Conservation (phyloP, 1,284 basidiomycete species). For the Cryptococcus floricola region DNA sequence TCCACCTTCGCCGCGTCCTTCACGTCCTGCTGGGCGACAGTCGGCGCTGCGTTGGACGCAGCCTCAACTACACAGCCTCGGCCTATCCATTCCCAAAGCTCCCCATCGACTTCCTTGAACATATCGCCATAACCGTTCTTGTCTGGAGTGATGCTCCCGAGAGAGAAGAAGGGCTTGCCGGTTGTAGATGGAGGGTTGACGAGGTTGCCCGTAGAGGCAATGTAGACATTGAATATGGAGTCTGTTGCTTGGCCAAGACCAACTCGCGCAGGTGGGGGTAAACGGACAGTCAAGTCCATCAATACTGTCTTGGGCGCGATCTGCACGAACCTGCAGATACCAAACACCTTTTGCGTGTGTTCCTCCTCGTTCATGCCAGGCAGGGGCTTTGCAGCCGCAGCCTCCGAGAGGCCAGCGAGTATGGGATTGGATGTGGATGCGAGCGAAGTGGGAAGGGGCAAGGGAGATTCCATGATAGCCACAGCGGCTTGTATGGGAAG, state of each 20-base stretch:
- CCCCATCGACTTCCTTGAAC: slow-evolving; percentile 48
- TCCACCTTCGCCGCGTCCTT: slow-evolving; percentile 3
- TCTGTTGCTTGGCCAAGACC: slow-evolving; percentile 5
- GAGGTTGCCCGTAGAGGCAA: slow-evolving; percentile 47
- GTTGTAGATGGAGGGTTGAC: slow-evolving; percentile 46
- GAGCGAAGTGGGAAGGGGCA: slow-evolving; percentile 31
- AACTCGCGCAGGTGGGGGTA: slow-evolving; percentile 33
- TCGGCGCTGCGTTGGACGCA: slow-evolving; percentile 1
- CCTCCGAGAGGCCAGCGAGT: slow-evolving; percentile 13
- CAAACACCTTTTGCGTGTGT: slow-evolving; percentile 48
- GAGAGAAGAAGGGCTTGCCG: slow-evolving; percentile 30
- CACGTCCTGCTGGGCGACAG: background rate
- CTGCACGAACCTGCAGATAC: slow-evolving; percentile 50
- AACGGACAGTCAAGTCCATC: slow-evolving; percentile 48
- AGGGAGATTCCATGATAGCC: slow-evolving; percentile 49
- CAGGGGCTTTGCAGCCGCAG: slow-evolving; percentile 9
- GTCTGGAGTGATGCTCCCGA: slow-evolving; percentile 43
- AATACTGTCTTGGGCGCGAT: slow-evolving; percentile 45
- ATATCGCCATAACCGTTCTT: slow-evolving; percentile 50
- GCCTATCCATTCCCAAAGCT: slow-evolving; percentile 50
- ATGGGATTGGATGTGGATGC: slow-evolving; percentile 23
- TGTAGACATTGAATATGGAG: slow-evolving; percentile 32
- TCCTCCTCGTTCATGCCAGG: slow-evolving; percentile 43
- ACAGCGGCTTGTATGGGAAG: slow-evolving; percentile 42
- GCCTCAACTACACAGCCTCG: slow-evolving; percentile 47